Conservation (phyloP, 768 basidiomycete species). For the Tulasnella sp. region DNA sequence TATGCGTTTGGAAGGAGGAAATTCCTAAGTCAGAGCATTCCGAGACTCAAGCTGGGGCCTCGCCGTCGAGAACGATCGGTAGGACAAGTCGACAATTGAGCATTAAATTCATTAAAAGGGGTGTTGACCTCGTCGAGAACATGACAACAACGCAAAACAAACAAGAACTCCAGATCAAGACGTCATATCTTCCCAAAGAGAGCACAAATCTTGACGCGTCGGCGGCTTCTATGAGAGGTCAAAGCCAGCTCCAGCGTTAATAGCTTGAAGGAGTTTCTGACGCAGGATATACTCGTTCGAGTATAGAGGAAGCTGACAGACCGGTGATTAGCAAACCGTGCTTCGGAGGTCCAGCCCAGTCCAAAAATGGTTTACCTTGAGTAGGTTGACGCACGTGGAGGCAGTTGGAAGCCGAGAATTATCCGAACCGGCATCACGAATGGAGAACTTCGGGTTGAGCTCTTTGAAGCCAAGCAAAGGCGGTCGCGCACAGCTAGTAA, state of each 20-base stretch:
- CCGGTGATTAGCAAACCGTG: conserved; percentile 7
- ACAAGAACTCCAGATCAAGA: background rate
- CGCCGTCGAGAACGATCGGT: no score
- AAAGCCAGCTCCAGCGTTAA: conserved; percentile 83
- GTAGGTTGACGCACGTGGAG: conserved; percentile 85
- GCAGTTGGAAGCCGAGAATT: conserved; percentile 61
- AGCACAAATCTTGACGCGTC: background rate
- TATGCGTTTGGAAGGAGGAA: no score
- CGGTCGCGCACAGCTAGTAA: conserved; percentile 85
- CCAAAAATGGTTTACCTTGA: conserved; percentile 53
- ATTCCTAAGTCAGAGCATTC: no score
- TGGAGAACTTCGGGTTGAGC: conserved; percentile 79
- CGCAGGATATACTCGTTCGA: conserved; percentile 53
- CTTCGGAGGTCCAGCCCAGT: conserved; percentile 1
- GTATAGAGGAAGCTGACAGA: conserved; percentile 59
- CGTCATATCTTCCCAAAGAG: background rate
- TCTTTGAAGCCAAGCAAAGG: conserved; percentile 87
- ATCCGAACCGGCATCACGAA: conserved; percentile 73
- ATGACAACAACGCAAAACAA: background rate
- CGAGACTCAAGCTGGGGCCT: no score
- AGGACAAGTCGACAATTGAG: no score
- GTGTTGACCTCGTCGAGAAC: background rate
- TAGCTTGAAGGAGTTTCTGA: conserved; percentile 75
- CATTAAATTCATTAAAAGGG: background rate
- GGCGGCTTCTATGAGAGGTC: conserved; percentile 53